These are phyloP conservation scores for Haematococcus lacustris DNA, from an alignment of 139 green algal species.

Conservation along the genomic window DNA sequence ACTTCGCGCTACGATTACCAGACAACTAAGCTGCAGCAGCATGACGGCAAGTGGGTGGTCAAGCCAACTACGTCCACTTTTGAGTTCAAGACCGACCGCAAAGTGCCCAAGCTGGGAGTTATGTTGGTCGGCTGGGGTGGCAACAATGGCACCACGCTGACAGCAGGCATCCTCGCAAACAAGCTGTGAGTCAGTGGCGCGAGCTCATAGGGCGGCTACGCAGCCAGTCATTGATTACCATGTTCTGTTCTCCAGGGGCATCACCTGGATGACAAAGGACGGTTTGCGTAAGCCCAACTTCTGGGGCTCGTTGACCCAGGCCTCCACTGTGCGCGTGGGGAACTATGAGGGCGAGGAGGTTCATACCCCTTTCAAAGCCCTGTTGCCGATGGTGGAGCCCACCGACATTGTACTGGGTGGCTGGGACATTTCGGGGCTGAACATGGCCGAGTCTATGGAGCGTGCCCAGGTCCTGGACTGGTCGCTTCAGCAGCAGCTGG, in stretches of 20 bases:
- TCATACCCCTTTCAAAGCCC: slow-evolving; percentile 80
- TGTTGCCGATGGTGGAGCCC: slow-evolving; percentile 91
- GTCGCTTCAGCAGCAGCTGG: slow-evolving; percentile 94
- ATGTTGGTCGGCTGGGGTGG: slow-evolving; percentile 98
- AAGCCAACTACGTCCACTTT: slow-evolving; percentile 64
- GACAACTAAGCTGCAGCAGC: slow-evolving; percentile 59
- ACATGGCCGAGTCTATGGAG: slow-evolving; percentile 94
- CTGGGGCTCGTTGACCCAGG: slow-evolving; percentile 92
- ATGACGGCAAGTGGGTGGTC: slow-evolving; percentile 68
- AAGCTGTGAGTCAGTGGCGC: slow-evolving; percentile 73
- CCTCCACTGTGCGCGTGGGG: slow-evolving; percentile 87
- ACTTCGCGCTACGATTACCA: slow-evolving; percentile 80
- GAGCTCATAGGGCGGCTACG: too few species aligned
- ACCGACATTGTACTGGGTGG: slow-evolving; percentile 94
- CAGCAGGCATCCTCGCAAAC: slow-evolving; percentile 92
- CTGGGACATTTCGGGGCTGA: slow-evolving; percentile 94
- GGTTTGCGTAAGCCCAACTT: slow-evolving; percentile 96
- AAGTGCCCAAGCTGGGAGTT: slow-evolving; percentile 93
- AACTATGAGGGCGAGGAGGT: slow-evolving; percentile 94
- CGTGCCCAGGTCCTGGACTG: slow-evolving; percentile 87
- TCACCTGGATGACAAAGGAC: slow-evolving; percentile 99
- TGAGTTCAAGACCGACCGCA: slow-evolving; percentile 75
- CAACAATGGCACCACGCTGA: slow-evolving; percentile 98
- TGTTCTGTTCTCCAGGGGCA: slow-evolving; percentile 54
- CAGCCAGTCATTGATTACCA: not conserved